Percentiles rank a stretch among this genome's conserved stretches.
These are phyloP conservation scores for Anthostomella pinea DNA, from an alignment of 2,329 filamentous ascomycete species.

Conservation along the genomic window DNA sequence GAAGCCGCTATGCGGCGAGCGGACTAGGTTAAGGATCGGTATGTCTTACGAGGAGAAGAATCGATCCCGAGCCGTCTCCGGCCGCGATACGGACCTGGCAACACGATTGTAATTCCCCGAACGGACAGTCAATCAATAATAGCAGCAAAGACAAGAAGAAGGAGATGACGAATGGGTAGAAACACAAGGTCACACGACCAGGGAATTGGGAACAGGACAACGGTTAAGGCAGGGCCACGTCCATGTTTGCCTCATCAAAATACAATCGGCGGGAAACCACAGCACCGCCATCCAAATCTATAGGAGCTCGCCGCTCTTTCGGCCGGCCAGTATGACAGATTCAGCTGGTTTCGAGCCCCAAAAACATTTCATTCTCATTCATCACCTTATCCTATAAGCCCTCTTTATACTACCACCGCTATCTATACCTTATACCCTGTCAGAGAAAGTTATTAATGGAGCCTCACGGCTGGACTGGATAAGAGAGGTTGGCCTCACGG, in stretches of 20 bases:
- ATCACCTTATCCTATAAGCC: constrained; percentile 1
- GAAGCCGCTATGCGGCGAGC: too few relatives aligned
- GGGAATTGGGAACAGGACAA: constrained; percentile 11
- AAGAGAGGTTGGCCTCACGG: constrained; percentile 32
- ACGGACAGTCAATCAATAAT: constrained; percentile 4
- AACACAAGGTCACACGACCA: constrained; percentile 29
- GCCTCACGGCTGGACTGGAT: constrained; percentile 32
- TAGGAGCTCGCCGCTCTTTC: too few relatives aligned
- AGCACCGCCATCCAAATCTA: too few relatives aligned
- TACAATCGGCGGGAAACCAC: constrained; percentile 21
- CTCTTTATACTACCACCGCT: constrained; percentile 12
- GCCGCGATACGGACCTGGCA: background rate
- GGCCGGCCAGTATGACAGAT: too few relatives aligned
- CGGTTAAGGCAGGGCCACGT: constrained; percentile 6
- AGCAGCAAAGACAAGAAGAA: constrained; percentile 6
- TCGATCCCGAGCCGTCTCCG: too few relatives aligned
- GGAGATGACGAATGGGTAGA: constrained; percentile 15
- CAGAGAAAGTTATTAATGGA: constrained; percentile 27
- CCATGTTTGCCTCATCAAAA: background rate
- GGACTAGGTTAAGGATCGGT: too few relatives aligned
- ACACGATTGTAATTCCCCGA: background rate
- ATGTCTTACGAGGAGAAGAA: too few relatives aligned
- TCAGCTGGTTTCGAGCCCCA: too few relatives aligned
- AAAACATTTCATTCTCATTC: background rate
- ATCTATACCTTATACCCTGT: constrained; percentile 14